Base-by-base conservation (phyloP, 2,329 filamentous ascomycete genomes). In the Aureobasidium subglaciale region DNA sequence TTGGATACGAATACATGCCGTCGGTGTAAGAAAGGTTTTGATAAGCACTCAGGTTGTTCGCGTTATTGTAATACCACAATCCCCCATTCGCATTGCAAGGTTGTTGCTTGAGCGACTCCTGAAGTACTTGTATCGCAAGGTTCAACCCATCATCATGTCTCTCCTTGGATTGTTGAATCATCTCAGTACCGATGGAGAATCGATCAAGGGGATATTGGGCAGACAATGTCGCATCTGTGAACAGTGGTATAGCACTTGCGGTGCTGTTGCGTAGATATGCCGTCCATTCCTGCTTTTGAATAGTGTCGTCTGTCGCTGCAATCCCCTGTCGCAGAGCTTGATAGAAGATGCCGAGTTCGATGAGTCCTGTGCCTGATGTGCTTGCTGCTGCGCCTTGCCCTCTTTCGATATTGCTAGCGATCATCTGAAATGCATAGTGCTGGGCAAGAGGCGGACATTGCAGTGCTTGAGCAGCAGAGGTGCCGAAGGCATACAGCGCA, bases 331-430 rank as follows among this genome's bases (percentile, higher is more conserved):
- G 46, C 8, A 50, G 5, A 1, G 46, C 46, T 29, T 50, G 46
- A 18, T 50, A 50, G 32, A 50, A 50, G n/a, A 50, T 50, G 5
- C 46, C 46, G 5, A 50, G 24, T 38, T 50, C 46, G 10, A 50
- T 50, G 3, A 50, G 7, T 3, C 46, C 46, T 3, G 46, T 50
- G 7, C 46, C 46, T 5, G 46, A 38, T 16, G 46, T 29, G 22
- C 34, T 50, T 38, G 34, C 46, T 16, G 46, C 46, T 20, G 46
- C 46, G 3, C 34, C 46, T 38, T 50, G 46, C 5, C 15, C 15
- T 20, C 34, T 11, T 18, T 8, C 32, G 15, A 50, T 50, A 10
- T 27, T 50, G 46, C 46, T 50, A 20, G 24, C 16, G 9, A 50
- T 37, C 46, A 50, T 50, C 8, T 37, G 32, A 1, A 34, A 50